phyloP scores from a whole-genome alignment of 495 filamentous ascomycete species.

The Podospora didyma region DNA sequence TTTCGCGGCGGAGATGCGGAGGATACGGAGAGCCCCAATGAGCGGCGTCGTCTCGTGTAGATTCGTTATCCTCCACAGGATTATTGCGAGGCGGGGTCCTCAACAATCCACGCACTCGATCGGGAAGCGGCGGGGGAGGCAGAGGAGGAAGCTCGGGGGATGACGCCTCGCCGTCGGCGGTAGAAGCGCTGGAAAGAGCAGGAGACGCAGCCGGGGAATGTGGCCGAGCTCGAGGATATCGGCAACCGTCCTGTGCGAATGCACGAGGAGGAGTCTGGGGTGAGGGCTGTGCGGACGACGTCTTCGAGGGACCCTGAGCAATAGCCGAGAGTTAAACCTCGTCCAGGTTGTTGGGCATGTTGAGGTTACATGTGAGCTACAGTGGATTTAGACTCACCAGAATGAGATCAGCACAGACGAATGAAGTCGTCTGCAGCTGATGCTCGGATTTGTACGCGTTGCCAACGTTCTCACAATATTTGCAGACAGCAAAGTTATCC shows the following conservation, averaged over 20 bases:
- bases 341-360: constrained; percentile 2
- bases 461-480: constrained; percentile 1
- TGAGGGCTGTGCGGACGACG: constrained; percentile 47
- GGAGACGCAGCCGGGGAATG: constrained; percentile 34
- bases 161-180: constrained; percentile 49
- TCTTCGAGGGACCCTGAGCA: constrained; percentile 35
- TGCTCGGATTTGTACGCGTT: constrained; percentile 35
- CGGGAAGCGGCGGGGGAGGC: constrained; percentile 44
- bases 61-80: constrained; percentile 24
- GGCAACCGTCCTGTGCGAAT: constrained; percentile 45
- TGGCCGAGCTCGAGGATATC: constrained; percentile 15
- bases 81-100: constrained; percentile 44
- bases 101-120: constrained; percentile 42
- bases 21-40: constrained; percentile 75
- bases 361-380: neutral
- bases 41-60: constrained; percentile 53
- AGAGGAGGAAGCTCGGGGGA: constrained; percentile 52
- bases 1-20: constrained; percentile 45
- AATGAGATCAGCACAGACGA: constrained; percentile 56
- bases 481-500: neutral
- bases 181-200: constrained; percentile 50
- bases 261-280: constrained; percentile 48
- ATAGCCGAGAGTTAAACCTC: constrained; percentile 4
- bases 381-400: constrained; percentile 38
- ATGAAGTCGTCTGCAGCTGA: constrained; percentile 50